Percentiles rank a stretch among this genome's conserved stretches.
Conservation (phyloP, 441 rosid species). For the Jatropha multifida region DNA sequence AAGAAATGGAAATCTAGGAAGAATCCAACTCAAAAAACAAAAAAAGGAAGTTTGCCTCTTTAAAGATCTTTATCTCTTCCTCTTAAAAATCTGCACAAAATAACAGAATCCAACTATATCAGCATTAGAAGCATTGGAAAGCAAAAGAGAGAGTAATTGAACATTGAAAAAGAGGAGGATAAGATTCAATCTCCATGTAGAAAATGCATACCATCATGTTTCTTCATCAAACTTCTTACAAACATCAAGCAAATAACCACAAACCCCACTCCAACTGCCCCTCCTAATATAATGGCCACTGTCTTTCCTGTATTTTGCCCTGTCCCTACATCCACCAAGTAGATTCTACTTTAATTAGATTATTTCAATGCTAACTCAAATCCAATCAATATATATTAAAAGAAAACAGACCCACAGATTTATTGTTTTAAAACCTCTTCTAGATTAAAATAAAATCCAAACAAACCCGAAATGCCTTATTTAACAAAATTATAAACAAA, state of each 20-base stretch:
- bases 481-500: neutral
- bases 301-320: constrained; percentile 79
- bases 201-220: constrained; percentile 63
- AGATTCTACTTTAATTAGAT: neutral
- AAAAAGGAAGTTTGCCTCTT: constrained; percentile 26
- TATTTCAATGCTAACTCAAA: neutral
- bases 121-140: constrained; percentile 18
- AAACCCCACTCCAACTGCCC: constrained; percentile 90
- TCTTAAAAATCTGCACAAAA: constrained; percentile 49
- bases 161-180: neutral
- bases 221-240: constrained; percentile 75
- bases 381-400: neutral
- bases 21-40: constrained; percentile 32
- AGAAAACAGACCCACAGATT: constrained; percentile 9
- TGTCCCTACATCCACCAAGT: constrained; percentile 41
- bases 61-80: constrained; percentile 17
- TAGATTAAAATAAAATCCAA: neutral
- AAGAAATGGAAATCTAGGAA: constrained; percentile 29
- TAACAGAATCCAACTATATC: constrained; percentile 11
- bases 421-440: neutral
- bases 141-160: neutral
- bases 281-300: constrained; percentile 97
- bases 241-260: constrained; percentile 76
- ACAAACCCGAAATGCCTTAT: neutral
- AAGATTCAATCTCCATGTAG: constrained; percentile 5